Base-by-base conservation (phyloP, 805 yeast genomes). In the Suhomyces vadensis region DNA sequence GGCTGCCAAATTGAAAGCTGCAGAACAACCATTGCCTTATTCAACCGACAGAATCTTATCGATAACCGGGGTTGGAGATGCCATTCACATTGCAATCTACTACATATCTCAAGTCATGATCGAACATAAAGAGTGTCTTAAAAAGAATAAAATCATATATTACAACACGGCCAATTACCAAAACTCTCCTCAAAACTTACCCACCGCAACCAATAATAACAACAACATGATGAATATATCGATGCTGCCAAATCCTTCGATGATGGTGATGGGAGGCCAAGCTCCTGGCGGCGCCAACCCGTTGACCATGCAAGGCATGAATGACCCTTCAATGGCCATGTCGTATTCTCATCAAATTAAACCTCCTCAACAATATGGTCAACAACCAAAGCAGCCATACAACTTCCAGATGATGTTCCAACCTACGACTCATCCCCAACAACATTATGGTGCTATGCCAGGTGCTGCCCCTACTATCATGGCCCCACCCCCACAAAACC, bases 21-120 rank as follows among this genome's bases (percentile, higher is more conserved):
- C 84, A 19, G 88, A 84, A 33, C 78, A 79, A 37, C 78, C 83
- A 11, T 66, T 89, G 51, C 87, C 94, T 1, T 78, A 77, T 48
- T 84, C 92, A 0, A 87, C 90, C 11, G 96, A 89, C 60, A 74
- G 95, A 46, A 71, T 85, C 16, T 67, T 89, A 38, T 73, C 81
- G 19, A 76, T 88, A 6, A 70, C 76, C 4, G 96, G 96, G 5
- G 92, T 86, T 10, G 89, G 90, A 1, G 95, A 88, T 65, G 90
- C 96, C 1, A 78, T 89, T 33, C 95, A 87, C 58, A 86, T 87
- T 53, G 96, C 96, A 7, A 72, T 82, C 0, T 87, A 83, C 63
- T 85, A 83, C 58, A 74, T 86, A 44, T 82, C 86, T 1, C 85
- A 82, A 60, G 83, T 86, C 3, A 73, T 83, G 43, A 58, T 81